Percentiles rank a stretch among this genome's conserved stretches.
Evolutionary conservation across 805 yeast species (phyloP).

Genomic region (Zygosaccharomyces kombuchaensis): DNA sequence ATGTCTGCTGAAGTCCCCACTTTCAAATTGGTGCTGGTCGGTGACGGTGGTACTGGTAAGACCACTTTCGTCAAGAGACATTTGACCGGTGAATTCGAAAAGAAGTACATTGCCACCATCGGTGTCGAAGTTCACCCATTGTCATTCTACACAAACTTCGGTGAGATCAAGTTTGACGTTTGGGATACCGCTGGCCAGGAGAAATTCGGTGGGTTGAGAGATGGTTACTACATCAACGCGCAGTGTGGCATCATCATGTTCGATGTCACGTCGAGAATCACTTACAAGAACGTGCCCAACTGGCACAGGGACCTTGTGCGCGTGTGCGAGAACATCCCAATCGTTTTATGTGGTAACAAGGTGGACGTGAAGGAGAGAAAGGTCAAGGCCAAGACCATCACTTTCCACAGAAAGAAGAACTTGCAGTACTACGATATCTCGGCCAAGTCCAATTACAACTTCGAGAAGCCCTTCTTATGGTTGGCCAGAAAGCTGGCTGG

Average conservation of each 20-base stretch:
- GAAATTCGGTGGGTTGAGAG: constrained; percentile 99
- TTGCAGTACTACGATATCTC: constrained; percentile 99
- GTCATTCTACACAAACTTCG: constrained; percentile 96
- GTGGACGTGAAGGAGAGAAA: constrained; percentile 99
- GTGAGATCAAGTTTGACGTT: constrained; percentile 97
- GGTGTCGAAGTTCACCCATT: constrained; percentile 99
- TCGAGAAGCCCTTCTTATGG: constrained; percentile 99
- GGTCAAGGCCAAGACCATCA: constrained; percentile 99
- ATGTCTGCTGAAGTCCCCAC: constrained; percentile 89
- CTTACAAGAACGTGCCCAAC: constrained; percentile 99
- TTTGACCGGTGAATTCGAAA: constrained; percentile 98
- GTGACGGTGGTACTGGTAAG: constrained; percentile 99
- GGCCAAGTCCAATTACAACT: constrained; percentile 99
- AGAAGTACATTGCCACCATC: constrained; percentile 96
- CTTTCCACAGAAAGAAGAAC: constrained; percentile 99
- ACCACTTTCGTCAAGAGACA: constrained; percentile 99
- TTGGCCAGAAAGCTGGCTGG: constrained; percentile 98
- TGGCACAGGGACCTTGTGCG: constrained; percentile 99
- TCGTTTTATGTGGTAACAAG: constrained; percentile 98
- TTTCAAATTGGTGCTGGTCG: constrained; percentile 97
- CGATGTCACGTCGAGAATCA: constrained; percentile 98
- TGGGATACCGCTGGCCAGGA: constrained; percentile 99
- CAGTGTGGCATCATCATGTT: constrained; percentile 99
- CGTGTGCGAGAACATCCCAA: constrained; percentile 99
- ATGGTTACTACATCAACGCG: constrained; percentile 98